Evolutionary conservation across 2,329 filamentous ascomycete genomes (phyloP).

Genomic region (Apiospora koreana): DNA sequence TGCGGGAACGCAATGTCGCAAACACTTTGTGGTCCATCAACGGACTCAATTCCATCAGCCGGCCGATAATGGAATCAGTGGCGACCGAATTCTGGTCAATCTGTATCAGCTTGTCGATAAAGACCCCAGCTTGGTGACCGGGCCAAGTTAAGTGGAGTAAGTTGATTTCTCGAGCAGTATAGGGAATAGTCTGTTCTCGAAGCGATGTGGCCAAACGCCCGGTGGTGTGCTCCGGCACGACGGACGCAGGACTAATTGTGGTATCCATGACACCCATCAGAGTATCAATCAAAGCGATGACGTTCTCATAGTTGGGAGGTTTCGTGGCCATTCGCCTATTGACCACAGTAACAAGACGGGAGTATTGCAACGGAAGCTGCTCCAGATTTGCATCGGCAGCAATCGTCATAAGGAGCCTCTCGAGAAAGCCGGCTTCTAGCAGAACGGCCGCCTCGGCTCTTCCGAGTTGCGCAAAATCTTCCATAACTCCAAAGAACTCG

Average conservation of each 20-base stretch:
- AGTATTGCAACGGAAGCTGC: constrained; percentile 53
- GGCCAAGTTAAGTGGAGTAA: constrained; percentile 46
- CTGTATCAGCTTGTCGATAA: constrained; percentile 66
- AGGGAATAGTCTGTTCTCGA: constrained; percentile 40
- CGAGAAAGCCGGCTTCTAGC: constrained; percentile 62
- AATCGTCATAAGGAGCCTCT: constrained; percentile 60
- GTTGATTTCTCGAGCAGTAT: constrained; percentile 48
- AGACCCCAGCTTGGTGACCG: constrained; percentile 45
- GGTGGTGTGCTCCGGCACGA: constrained; percentile 39
- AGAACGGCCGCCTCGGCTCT: constrained; percentile 57
- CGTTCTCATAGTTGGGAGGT: constrained; percentile 54
- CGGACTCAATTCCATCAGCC: constrained; percentile 54
- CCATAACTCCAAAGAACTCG: constrained; percentile 72
- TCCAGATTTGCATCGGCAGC: constrained; percentile 57
- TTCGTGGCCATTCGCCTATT: constrained; percentile 49
- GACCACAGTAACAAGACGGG: constrained; percentile 53
- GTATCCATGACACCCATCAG: constrained; percentile 47
- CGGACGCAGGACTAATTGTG: constrained; percentile 29
- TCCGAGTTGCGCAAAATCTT: constrained; percentile 66
- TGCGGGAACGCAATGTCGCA: constrained; percentile 52
- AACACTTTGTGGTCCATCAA: constrained; percentile 54
- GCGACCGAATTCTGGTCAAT: constrained; percentile 57
- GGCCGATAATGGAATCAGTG: constrained; percentile 57
- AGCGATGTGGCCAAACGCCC: constrained; percentile 39
- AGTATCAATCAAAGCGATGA: constrained; percentile 52